Base-by-base conservation (phyloP, 2,329 filamentous ascomycete species). In the Colletotrichum shisoi region DNA sequence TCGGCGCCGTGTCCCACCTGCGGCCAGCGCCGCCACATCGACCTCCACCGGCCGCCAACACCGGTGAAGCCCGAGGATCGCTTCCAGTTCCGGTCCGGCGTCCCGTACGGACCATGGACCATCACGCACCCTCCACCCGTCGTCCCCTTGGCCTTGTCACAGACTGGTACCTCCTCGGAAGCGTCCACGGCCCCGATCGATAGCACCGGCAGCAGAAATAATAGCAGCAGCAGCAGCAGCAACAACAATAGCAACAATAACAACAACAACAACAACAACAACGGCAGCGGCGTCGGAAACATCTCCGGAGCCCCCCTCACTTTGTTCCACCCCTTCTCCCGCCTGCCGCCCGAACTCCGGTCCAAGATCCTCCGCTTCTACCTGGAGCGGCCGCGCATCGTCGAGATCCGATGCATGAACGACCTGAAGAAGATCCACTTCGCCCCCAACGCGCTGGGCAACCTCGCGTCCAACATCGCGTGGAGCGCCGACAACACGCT, bases 301-400 rank as follows among this genome's bases (percentile, higher is more conserved):
- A 15, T 24, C 5, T 15, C 42, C 9, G 40, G n/a, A 7, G 8
- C 7, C 31, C 49, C 62, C 19, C 63, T 67, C 31, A 48, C 51
- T 15, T 37, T 57, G 24, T 68, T 68, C 42, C 77, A 74, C 45
- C 71, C 75, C 49, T 84, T 84, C 68, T 69, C 76, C 17, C 73
- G 72, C 31, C 80, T 84, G 2, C 83, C 83, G 0, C 71, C 78
- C 13, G 83, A 84, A 70, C 74, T 84, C n/a, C 81, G 83, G 13
- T 74, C 83, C 34, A 80, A 78, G 63, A 82, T 84, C 57, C 84
- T 83, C 81, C 74, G 75, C 39, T 76, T 80, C 70, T 83, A 78
- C 70, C 73, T 83, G 21, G 79, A 81, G 1, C 71, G 73, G 11
- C 73, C 78, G 9, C 81, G 82, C 46, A 75, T 84, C 56, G 79